Conservation (phyloP, 208 protist genomes). For the Acanthamoeba castellanii region DNA sequence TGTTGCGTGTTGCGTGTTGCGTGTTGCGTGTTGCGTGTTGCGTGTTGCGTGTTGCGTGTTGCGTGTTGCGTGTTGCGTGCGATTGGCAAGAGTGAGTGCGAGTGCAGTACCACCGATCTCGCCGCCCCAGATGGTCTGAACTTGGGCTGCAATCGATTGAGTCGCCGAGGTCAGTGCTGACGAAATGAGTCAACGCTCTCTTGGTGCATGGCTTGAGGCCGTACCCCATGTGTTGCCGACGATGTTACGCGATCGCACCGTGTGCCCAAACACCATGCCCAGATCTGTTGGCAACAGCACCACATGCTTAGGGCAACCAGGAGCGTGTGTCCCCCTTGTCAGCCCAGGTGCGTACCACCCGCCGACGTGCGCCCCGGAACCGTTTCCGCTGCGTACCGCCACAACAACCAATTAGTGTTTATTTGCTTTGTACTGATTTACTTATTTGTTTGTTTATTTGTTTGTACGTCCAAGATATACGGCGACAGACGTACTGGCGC, state of each 20-base stretch:
- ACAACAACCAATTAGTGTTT: not conserved
- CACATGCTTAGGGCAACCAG: not conserved
- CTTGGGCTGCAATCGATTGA: not conserved
- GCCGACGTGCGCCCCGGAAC: not conserved
- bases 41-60: too few relatives aligned
- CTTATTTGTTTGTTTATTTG: not conserved
- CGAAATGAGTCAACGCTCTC: not conserved
- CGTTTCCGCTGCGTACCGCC: not conserved
- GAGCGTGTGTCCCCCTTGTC: not conserved
- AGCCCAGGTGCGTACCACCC: not conserved
- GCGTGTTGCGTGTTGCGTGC: too few relatives aligned
- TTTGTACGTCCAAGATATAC: too few relatives aligned
- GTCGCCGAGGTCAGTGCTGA: not conserved
- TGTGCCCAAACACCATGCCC: slow-evolving; percentile 58
- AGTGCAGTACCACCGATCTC: slow-evolving; percentile 19
- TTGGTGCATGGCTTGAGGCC: not conserved
- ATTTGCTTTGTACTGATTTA: not conserved
- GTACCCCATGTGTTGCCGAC: slow-evolving; percentile 1
- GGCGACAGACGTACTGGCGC: slow-evolving; percentile 2
- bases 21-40: too few relatives aligned
- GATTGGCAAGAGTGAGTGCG: not conserved
- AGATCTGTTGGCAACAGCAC: not conserved
- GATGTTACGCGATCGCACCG: slow-evolving; percentile 17
- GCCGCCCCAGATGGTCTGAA: slow-evolving; percentile 10
- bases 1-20: too few relatives aligned